Evolutionary conservation across 2,329 filamentous ascomycete species (phyloP), one percentile per base, ranked within the genome.

Genomic region (Aspergillus floridensis): DNA sequence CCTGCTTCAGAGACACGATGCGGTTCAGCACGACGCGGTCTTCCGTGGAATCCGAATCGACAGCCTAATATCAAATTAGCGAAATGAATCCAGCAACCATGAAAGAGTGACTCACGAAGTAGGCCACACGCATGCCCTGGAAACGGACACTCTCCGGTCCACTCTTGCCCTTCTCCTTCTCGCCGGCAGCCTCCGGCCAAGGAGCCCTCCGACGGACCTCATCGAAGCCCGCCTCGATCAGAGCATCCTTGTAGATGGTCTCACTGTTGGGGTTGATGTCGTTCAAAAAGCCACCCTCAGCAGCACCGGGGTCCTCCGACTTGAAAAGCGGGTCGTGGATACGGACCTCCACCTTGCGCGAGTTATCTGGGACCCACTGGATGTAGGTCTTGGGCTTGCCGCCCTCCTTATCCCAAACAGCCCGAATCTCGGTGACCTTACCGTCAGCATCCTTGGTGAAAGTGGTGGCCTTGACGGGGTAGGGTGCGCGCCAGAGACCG

Each of bases 1-100:
- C 66, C 59, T 96, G 93, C 80, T 96, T 96, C 70, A 97, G 77
- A 51, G 89, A 91, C 22, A 98, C 93, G 70, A 98, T 97, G 54
- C 92, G 85, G 79, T 98, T 98, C 31, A 98, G 79, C 51, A 98
- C 85, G 65, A 96, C 81, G 74, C 88, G 91, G n/a, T 91, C 90
- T 32, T 86, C 85, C 0, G 86, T 89, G 60, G 87, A 90, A 68
- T 96, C 92, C 53, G 84, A 85, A 73, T 97, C 93, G 74, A 96
- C 66, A 2, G 65, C 60, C 63, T 64, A 26, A 11, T 4, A n/a
- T 51, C 5, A 31, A 6, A 41, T 60, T 52, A 59, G 68, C 62
- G 66, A 53, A 26, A 24, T 3, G 3, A 29, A 31, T 41, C 10
- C 21, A 2, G 14, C 35, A 44, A 35, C 4, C 4, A 35, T 2